Evolutionary conservation across 2,329 filamentous ascomycete species (phyloP), one percentile per base, ranked within the genome.

Genomic region (Nemania diffusa): DNA sequence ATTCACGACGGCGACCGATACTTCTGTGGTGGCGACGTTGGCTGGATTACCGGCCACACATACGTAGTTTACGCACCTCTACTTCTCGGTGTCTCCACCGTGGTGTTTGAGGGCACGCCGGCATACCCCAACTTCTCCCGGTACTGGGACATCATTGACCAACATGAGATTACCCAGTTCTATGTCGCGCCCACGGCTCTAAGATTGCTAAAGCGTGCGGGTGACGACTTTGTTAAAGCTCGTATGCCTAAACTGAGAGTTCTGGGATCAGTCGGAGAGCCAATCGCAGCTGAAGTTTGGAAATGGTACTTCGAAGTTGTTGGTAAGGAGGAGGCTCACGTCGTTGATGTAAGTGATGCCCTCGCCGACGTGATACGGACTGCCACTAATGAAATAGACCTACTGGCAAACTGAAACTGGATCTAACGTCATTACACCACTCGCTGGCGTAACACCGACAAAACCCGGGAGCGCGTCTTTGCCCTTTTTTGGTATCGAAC

Each of bases 381-480:
- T 13, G 2, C 15, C 29, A 74, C 74, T 72, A 62, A 69, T 68
- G 0, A 53, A 72, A 59, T 78, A 97, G 93, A 99, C 96, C 61
- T 99, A 99, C 87, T 99, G 96, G 96, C 96, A 99, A 88, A 99
- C 96, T 60, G 96, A 99, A 85, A 99, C 96, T 1, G 96, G 96
- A 64, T 98, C 93, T 70, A 90, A 99, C 81, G 94, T 97, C 76
- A 98, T 99, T 79, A 93, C 94, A 5, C 96, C 96, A 20, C 85
- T 99, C 66, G 94, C 92, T 57, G 96, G 96, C 78, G 88, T 98
- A 40, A 98, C 95, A 0, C 94, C 96, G 26, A 98, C 96, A 26
- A 99, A 99, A 84, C 96, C 96, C 22, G 96, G 96, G 62, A 97
- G 92, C 78, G 96, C 96, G 8, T 97, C 96, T 11, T 87, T 98